Evolutionary conservation across 371 early-diverging fungal species (phyloP).

Genomic region (Mortierella sp.): DNA sequence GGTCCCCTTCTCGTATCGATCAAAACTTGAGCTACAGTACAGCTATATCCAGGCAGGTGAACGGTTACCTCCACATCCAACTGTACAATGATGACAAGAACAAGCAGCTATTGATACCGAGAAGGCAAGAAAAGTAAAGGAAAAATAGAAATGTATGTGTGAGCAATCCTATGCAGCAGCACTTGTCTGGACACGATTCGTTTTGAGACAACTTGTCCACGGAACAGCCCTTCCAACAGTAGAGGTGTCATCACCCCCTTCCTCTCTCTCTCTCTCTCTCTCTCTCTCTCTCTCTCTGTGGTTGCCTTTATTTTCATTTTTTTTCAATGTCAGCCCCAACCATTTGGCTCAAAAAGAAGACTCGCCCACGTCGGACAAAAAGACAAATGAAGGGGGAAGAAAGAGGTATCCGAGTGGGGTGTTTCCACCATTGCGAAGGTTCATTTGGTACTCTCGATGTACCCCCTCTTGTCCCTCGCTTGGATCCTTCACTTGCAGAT

Average conservation of each 20-base stretch:
- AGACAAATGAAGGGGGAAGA: not conserved
- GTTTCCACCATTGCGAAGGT: not conserved
- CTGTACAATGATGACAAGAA: too few relatives aligned
- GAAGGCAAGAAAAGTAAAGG: too few relatives aligned
- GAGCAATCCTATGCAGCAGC: not conserved
- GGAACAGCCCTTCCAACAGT: not conserved
- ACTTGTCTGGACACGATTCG: not conserved
- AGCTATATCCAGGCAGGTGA: too few relatives aligned
- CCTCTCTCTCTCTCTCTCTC: not conserved
- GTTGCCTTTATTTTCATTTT: not conserved
- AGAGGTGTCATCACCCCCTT: not conserved
- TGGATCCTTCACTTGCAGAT: not conserved
- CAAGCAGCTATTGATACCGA: too few relatives aligned
- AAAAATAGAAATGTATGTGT: not conserved
- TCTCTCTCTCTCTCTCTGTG: not conserved
- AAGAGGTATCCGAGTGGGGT: not conserved
- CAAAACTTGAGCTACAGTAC: too few relatives aligned
- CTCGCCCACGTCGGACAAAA: not conserved
- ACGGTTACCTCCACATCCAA: too few relatives aligned
- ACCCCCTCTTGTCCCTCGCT: not conserved
- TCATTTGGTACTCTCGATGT: not conserved
- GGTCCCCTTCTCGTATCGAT: too few relatives aligned
- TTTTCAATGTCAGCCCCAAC: constrained; percentile 11
- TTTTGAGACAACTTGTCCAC: not conserved
- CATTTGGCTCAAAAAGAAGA: not conserved